phyloP scores from a whole-genome alignment of 805 yeast species.

The Kazachstania kunashirensis region DNA sequence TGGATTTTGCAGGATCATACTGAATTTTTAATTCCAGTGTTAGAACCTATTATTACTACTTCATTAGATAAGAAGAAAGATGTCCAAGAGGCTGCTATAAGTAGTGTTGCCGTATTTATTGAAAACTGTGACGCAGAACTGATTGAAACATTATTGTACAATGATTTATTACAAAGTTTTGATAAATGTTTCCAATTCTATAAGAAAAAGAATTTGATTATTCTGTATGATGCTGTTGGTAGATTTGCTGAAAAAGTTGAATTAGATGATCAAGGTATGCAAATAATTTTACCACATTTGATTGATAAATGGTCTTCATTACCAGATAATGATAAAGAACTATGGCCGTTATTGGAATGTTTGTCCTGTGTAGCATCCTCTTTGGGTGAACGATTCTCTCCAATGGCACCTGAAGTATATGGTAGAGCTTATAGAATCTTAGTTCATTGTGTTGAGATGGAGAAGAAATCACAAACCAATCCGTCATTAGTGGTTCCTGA shows the following conservation, averaged over 20 bases:
- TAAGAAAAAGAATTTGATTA: conserved; percentile 71
- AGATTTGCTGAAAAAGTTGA: conserved; percentile 72
- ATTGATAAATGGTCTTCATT: conserved; percentile 70
- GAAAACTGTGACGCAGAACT: conserved; percentile 61
- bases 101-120: conserved; percentile 74
- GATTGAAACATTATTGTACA: conserved; percentile 49
- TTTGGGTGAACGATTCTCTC: conserved; percentile 74
- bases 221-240: conserved; percentile 83
- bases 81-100: conserved; percentile 93
- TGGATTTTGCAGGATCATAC: conserved; percentile 76
- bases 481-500: conserved; percentile 71
- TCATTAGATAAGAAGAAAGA: conserved; percentile 76
- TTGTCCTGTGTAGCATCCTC: conserved; percentile 86
- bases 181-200: conserved; percentile 65
- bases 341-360: conserved; percentile 91
- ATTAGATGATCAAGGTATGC: conserved; percentile 47
- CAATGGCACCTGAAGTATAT: conserved; percentile 81
- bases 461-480: conserved; percentile 51
- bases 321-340: conserved; percentile 67
- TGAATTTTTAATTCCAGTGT: conserved; percentile 62
- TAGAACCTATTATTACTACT: conserved; percentile 65
- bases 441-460: conserved; percentile 55
- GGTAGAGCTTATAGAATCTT: conserved; percentile 66
- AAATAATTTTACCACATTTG: conserved; percentile 67
- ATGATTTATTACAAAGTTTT: conserved; percentile 60